phyloP scores from a whole-genome alignment of 495 filamentous ascomycete genomes.

The Pyrenopolyporus hunteri region DNA sequence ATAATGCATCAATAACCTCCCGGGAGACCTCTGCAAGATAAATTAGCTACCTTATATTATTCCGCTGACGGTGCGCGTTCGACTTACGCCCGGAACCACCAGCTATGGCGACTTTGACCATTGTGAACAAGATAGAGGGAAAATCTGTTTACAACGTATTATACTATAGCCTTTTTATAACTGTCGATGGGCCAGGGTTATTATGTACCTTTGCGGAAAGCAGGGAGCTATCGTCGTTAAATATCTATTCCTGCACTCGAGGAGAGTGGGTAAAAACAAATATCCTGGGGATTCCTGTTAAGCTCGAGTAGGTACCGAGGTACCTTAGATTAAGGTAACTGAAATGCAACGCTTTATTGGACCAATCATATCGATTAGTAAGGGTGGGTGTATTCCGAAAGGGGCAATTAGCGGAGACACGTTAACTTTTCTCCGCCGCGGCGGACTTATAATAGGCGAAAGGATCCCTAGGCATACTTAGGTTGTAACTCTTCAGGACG shows the following conservation, averaged over 20 bases:
- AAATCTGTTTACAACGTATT: background rate
- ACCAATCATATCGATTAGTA: background rate
- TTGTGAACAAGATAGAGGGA: slow-evolving; percentile 31
- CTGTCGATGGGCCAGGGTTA: background rate
- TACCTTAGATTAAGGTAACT: no score
- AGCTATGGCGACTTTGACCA: slow-evolving; percentile 63
- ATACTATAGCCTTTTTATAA: background rate
- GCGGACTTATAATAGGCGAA: no score
- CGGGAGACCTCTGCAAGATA: slow-evolving; percentile 53
- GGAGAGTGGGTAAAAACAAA: no score
- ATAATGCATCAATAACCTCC: slow-evolving; percentile 61
- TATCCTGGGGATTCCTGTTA: no score
- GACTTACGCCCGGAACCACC: slow-evolving; percentile 59
- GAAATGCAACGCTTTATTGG: background rate
- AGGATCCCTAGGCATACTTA: no score
- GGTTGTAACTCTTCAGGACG: background rate
- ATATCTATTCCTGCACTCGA: no score
- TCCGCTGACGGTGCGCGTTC: background rate
- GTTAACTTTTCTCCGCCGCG: slow-evolving; percentile 14
- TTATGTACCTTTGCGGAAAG: background rate
- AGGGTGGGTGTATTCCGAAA: background rate
- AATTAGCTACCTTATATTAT: background rate
- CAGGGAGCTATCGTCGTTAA: no score
- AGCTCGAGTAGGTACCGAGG: no score
- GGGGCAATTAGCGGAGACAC: background rate